Conservation (phyloP, 441 rosid genomes). For the Adansonia rubrostipa region DNA sequence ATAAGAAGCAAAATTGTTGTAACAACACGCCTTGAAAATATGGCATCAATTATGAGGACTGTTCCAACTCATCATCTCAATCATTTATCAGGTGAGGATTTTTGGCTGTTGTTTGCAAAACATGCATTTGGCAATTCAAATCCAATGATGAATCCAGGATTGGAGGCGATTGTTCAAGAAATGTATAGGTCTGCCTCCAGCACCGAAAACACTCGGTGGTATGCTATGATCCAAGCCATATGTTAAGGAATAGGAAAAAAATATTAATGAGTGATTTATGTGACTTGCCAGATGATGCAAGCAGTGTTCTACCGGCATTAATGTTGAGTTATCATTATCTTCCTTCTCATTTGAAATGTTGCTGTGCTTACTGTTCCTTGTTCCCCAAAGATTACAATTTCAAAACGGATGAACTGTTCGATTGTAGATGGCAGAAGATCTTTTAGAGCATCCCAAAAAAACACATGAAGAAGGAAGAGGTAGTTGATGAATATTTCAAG, state of each 20-base stretch:
- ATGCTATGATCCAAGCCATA: background rate
- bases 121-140: background rate
- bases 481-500: constrained; percentile 36
- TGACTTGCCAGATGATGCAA: background rate
- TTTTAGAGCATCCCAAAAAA: constrained; percentile 28
- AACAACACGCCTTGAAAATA: background rate
- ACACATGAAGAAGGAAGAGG: constrained; percentile 29
- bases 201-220: background rate
- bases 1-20: constrained; percentile 6
- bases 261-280: background rate
- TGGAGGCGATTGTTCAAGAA: background rate
- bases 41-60: background rate
- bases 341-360: constrained; percentile 40
- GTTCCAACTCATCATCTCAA: background rate
- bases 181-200: background rate
- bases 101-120: background rate
- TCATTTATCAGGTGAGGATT: background rate
- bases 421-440: constrained; percentile 48
- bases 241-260: background rate
- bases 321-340: constrained; percentile 38
- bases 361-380: constrained; percentile 42
- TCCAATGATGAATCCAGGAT: background rate
- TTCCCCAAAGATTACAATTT: constrained; percentile 41
- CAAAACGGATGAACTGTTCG: constrained; percentile 34
- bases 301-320: constrained; percentile 37